Evolutionary conservation across 805 yeast genomes (phyloP).

Genomic region (Candida odintsovae): DNA sequence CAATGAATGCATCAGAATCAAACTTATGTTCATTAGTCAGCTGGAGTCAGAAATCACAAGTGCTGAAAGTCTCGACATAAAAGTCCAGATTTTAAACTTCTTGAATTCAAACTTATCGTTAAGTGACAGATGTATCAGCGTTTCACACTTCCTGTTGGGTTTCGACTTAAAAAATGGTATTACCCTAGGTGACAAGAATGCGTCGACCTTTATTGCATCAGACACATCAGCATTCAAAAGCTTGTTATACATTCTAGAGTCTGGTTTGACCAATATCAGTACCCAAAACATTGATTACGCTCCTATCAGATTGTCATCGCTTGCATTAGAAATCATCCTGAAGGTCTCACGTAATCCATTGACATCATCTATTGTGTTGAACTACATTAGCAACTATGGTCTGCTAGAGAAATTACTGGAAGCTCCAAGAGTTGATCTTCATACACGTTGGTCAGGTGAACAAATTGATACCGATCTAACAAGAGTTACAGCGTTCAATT

Average conservation of each 20-base stretch:
- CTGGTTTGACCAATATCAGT: conserved; percentile 39
- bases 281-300: conserved; percentile 40
- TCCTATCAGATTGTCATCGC: conserved; percentile 52
- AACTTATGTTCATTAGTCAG: conserved; percentile 67
- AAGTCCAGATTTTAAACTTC: conserved; percentile 55
- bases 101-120: conserved; percentile 42
- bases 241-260: conserved; percentile 43
- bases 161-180: conserved; percentile 51
- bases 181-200: conserved; percentile 38
- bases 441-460: conserved; percentile 51
- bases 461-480: conserved; percentile 38
- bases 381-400: conserved; percentile 44
- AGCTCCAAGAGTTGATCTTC: conserved; percentile 44
- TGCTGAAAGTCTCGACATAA: conserved; percentile 39
- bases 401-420: conserved; percentile 48
- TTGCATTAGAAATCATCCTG: conserved; percentile 55
- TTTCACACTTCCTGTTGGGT: conserved; percentile 77
- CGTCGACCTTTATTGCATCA: conserved; percentile 48
- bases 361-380: conserved; percentile 46
- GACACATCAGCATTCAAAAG: conserved; percentile 50
- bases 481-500: conserved; percentile 22
- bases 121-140: conserved; percentile 39
- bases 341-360: conserved; percentile 53
- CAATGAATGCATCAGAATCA: conserved; percentile 72
- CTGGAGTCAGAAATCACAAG: conserved; percentile 40